These are phyloP conservation scores for Torulaspora maleeae DNA, from an alignment of 805 yeast genomes.

Conservation along the genomic window DNA sequence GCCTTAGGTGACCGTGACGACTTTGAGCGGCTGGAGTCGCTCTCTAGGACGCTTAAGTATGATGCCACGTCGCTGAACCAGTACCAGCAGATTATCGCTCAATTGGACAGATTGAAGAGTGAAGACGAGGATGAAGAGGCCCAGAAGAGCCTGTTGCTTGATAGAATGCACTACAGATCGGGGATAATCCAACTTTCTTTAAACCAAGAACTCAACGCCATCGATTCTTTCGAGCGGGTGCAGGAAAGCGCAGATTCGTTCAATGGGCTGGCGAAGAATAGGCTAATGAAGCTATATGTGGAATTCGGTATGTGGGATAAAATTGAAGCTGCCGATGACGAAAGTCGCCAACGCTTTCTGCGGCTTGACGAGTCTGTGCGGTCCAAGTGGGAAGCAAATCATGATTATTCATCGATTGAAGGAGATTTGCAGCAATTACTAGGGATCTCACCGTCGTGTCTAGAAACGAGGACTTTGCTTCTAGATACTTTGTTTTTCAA, in stretches of 20 bases:
- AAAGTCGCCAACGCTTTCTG: constrained; percentile 14
- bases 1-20: constrained; percentile 9
- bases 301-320: constrained; percentile 49
- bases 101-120: constrained; percentile 10
- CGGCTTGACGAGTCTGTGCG: constrained; percentile 17
- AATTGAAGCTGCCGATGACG: constrained; percentile 24
- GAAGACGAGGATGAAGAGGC: background rate
- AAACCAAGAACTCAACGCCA: constrained; percentile 50
- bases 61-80: constrained; percentile 14
- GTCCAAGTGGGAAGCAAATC: constrained; percentile 7
- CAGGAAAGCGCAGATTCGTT: constrained; percentile 36
- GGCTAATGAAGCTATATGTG: constrained; percentile 46
- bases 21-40: constrained; percentile 5
- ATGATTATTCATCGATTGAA: constrained; percentile 24
- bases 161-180: constrained; percentile 48
- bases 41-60: constrained; percentile 9
- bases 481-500: constrained; percentile 18
- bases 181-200: constrained; percentile 58
- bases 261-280: constrained; percentile 46
- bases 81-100: constrained; percentile 14
- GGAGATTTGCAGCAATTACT: constrained; percentile 36
- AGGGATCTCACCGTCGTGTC: constrained; percentile 43
- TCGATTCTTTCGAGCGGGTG: constrained; percentile 48
- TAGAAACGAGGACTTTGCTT: constrained; percentile 31
- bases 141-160: constrained; percentile 7